phyloP scores from a whole-genome alignment of 495 filamentous ascomycete genomes.

The Pseudoneurospora amorphoporcata region DNA sequence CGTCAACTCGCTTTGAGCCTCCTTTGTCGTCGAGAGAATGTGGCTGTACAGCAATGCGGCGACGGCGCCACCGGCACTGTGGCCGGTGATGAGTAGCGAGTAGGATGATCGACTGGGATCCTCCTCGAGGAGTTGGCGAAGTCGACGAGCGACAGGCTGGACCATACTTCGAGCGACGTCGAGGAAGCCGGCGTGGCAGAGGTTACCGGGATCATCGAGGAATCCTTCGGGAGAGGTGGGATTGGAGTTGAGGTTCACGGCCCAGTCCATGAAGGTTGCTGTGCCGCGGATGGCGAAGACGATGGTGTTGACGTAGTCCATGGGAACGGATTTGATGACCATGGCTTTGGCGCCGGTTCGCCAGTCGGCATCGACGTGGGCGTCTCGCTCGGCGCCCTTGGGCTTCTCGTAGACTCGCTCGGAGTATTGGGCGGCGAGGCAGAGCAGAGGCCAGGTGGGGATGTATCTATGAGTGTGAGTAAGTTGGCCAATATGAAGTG shows the following conservation, averaged over 20 bases:
- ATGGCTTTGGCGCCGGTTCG: constrained; percentile 67
- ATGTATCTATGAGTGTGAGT: constrained; percentile 42
- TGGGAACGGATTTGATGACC: constrained; percentile 66
- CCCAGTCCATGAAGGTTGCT: constrained; percentile 74
- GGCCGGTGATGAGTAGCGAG: constrained; percentile 71
- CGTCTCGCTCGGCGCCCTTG: constrained; percentile 44
- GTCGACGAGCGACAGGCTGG: constrained; percentile 54
- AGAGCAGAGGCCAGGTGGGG: constrained; percentile 59
- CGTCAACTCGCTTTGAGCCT: constrained; percentile 53
- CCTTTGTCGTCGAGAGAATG: constrained; percentile 51
- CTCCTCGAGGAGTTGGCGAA: constrained; percentile 57
- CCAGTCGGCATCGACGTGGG: constrained; percentile 60
- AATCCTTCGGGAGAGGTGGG: constrained; percentile 55
- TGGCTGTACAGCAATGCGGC: constrained; percentile 69
- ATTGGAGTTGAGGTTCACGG: constrained; percentile 60
- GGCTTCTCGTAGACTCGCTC: constrained; percentile 60
- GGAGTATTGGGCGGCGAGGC: constrained; percentile 65
- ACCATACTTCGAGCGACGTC: constrained; percentile 67
- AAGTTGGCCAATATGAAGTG: background rate
- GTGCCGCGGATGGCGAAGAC: constrained; percentile 74
- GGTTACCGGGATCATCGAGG: constrained; percentile 63
- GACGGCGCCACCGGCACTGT: constrained; percentile 75
- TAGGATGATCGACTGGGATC: constrained; percentile 54
- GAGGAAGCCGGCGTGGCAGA: constrained; percentile 70
- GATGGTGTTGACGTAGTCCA: constrained; percentile 65